Evolutionary conservation across 192 early-diverging fungal genomes (phyloP), one percentile per base, ranked within the genome.

Genomic region (Mortierella hygrophila): DNA sequence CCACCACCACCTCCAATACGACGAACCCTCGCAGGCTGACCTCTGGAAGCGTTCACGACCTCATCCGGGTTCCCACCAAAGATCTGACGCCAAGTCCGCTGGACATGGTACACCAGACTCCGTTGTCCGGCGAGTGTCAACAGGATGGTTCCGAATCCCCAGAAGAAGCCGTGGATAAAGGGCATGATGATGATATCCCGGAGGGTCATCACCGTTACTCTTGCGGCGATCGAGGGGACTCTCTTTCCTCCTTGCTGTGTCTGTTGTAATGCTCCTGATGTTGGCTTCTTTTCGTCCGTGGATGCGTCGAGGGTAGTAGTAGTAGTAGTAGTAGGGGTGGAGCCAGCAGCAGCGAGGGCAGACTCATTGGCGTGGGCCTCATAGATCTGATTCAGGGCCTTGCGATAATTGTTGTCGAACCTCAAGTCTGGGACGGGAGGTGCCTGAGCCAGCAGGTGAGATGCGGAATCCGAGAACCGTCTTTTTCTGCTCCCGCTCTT

Each of bases 131-230:
- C 79, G 40, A 86, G 47, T 2, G 83, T 86, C 70, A 86, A 65
- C 20, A 86, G 47, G 13, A 86, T 54, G 0, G 83, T 77, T 11
- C 83, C 83, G 47, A 86, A 86, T 29, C 83, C 83, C 83, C 83
- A 86, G 44, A 86, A 81, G 83, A 86, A 86, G 21, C 83, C 83
- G 44, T 86, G 83, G 47, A 86, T 52, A 54, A 86, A 86, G 5
- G 83, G 83, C 79, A 81, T 86, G 63, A 86, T 80, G 69, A 86
- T 86, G 63, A 86, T 86, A 47, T 86, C 83, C 4, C 83, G 49
- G 15, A 86, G 5, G 1, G 83, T 86, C 83, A 86, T 86, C 20
- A 86, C 79, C 2, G 79, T 77, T 65, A 86, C 74, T 16, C 83
- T 47, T 0, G 83, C 75, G 1, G 74, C 29, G 15, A 86, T 42